Conservation (phyloP, 768 basidiomycete species). For the Leccinum sublutescens region DNA sequence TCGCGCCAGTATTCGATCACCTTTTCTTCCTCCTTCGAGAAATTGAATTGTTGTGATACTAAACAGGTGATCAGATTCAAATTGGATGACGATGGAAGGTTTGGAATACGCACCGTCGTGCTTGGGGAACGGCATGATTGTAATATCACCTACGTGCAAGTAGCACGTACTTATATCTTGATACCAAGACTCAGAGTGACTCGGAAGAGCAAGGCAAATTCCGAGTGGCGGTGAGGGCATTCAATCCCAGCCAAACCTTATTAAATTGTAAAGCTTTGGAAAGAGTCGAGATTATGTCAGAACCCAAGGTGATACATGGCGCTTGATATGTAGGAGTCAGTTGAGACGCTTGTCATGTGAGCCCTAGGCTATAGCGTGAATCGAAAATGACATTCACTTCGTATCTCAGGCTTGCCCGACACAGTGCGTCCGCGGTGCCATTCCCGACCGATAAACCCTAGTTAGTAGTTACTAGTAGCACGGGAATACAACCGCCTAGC, state of each 20-base stretch:
- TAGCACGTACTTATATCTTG: not conserved
- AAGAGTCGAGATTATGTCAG: too few species aligned
- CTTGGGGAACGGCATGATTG: constrained; percentile 59
- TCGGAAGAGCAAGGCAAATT: not conserved
- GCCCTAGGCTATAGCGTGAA: too few species aligned
- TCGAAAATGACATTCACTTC: too few species aligned
- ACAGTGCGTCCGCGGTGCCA: too few species aligned
- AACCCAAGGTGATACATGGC: too few species aligned
- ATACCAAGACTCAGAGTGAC: not conserved
- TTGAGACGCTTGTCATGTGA: too few species aligned
- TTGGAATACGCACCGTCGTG: constrained; percentile 63
- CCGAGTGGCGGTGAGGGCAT: not conserved
- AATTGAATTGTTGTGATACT: constrained; percentile 81
- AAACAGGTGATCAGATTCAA: constrained; percentile 9
- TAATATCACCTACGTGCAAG: not conserved
- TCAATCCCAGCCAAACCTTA: not conserved
- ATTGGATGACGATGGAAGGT: not conserved
- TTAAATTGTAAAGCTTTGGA: too few species aligned
- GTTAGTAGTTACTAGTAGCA: too few species aligned
- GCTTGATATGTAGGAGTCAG: too few species aligned
- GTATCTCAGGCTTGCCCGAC: too few species aligned
- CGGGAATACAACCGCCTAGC: too few species aligned
- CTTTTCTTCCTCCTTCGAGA: constrained; percentile 86
- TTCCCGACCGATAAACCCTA: too few species aligned
- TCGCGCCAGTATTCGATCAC: constrained; percentile 90